Evolutionary conservation across 2,329 filamentous ascomycete species (phyloP), one percentile per base, ranked within the genome.

Genomic region (Domatiomyces globalis): DNA sequence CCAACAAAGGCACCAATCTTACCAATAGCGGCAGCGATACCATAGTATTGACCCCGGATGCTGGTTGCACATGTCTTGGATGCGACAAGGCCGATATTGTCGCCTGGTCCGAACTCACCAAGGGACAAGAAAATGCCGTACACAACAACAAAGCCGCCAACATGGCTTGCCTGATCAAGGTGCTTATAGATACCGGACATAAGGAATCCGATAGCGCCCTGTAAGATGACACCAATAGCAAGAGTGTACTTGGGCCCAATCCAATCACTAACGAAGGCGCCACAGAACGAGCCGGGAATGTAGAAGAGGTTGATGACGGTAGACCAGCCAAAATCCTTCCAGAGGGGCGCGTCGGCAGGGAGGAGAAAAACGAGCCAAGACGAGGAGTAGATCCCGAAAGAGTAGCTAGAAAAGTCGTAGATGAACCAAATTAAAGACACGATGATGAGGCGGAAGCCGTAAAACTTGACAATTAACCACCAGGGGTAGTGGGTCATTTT

Each of bases 231-330:
- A 12, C 86, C 87, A 8, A 81, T 66, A 1, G 79, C 78, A 0
- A 95, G 73, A 1, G 85, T 83, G 58, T 83, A 79, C 52, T 83
- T 81, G 0, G 89, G 87, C 0, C 89, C 89, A 48, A 94, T 71
- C 70, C 76, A 80, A 67, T 95, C 89, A 22, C 81, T 84, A 5
- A 85, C 71, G 51, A 85, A 85, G 0, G 86, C 84, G 18, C 89
- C 89, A 2, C 84, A 67, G 49, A 89, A 73, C 20, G 86, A 85
- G 1, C 89, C 89, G 0, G 87, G 88, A 47, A 94, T 76, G 67
- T 94, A 94, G 67, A 95, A 95, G 56, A 87, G 71, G 66, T 92
- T 94, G 71, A 94, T 80, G 43, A 95, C 76, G 0, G 84, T 87
- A 63, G 87, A 88, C 87, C 87, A 95, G 43, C 87, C 89, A 55